These are phyloP conservation scores for Golubevia pallescens DNA, from an alignment of 1,284 basidiomycete species.

Conservation along the genomic window DNA sequence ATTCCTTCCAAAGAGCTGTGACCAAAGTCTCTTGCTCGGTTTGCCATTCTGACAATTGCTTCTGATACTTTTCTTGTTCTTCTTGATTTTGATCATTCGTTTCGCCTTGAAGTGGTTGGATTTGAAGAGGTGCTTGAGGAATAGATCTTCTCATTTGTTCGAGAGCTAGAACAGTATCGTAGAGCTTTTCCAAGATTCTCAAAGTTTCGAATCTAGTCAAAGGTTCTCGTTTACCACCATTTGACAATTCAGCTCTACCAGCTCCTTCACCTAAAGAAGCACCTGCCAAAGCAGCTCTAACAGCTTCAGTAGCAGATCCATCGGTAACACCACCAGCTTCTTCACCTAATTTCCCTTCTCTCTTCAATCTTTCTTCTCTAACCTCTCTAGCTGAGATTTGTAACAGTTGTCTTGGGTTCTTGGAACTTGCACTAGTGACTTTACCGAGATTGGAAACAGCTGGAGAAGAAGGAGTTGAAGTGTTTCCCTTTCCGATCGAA, in stretches of 20 bases:
- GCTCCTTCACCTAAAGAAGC: slow-evolving; percentile 38
- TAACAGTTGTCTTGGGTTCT: slow-evolving; percentile 54
- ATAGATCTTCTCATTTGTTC: slow-evolving; percentile 55
- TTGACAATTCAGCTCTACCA: slow-evolving; percentile 12
- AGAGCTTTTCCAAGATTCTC: slow-evolving; percentile 51
- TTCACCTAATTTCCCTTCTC: slow-evolving; percentile 7
- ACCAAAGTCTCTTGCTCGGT: slow-evolving; percentile 32
- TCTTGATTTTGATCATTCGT: slow-evolving; percentile 13
- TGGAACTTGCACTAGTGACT: slow-evolving; percentile 39
- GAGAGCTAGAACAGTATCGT: slow-evolving; percentile 43
- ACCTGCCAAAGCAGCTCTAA: slow-evolving; percentile 47
- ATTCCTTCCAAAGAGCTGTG: slow-evolving; percentile 45
- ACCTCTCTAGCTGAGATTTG: slow-evolving; percentile 31
- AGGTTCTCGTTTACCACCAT: slow-evolving; percentile 33
- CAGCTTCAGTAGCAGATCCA: slow-evolving; percentile 32
- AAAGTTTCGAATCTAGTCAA: slow-evolving; percentile 45
- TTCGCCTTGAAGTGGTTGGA: slow-evolving; percentile 9
- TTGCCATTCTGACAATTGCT: slow-evolving; percentile 16
- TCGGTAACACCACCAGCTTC: slow-evolving; percentile 17
- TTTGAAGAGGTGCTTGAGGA: slow-evolving; percentile 12
- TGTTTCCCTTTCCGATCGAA: neutral
- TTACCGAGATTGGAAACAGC: slow-evolving; percentile 52
- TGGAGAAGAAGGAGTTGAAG: neutral
- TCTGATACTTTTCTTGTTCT: slow-evolving; percentile 16
- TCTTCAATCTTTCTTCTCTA: neutral